Conservation (phyloP, 148 eudicot species). For the Fagopyrum homotropicum region DNA sequence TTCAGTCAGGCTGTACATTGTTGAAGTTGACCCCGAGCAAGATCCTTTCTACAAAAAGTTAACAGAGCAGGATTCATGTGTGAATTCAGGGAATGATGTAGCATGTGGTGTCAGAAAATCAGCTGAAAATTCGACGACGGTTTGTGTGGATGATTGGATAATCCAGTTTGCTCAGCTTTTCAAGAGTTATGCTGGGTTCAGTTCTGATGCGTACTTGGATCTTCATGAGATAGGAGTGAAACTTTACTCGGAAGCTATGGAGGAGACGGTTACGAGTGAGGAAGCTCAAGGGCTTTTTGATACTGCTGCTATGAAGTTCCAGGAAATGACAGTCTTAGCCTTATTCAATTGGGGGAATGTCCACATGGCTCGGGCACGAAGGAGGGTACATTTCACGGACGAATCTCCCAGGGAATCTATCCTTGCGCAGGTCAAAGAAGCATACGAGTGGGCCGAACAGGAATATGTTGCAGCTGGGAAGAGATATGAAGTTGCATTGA, state of each 20-base stretch:
- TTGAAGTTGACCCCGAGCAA: conserved; percentile 71
- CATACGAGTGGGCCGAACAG: conserved; percentile 74
- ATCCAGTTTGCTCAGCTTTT: conserved; percentile 80
- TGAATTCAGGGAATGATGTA: conserved; percentile 13
- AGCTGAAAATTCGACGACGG: conserved; percentile 19
- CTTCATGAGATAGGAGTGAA: conserved; percentile 83
- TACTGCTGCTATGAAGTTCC: conserved; percentile 70
- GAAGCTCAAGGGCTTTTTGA: conserved; percentile 71
- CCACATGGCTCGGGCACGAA: conserved; percentile 90
- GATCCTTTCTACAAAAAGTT: conserved; percentile 60
- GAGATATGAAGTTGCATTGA: conserved; percentile 71
- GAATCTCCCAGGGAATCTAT: conserved; percentile 47
- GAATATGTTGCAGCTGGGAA: conserved; percentile 70
- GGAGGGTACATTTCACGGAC: conserved; percentile 45
- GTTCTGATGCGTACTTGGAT: conserved; percentile 70
- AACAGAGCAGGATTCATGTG: conserved; percentile 21
- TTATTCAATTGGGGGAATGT: conserved; percentile 93
- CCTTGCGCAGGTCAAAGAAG: conserved; percentile 38
- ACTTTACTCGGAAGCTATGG: conserved; percentile 88
- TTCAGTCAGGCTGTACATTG: conserved; percentile 53
- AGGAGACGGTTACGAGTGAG: conserved; percentile 75
- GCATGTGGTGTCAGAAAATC: conserved; percentile 22
- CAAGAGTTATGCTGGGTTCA: conserved; percentile 83
- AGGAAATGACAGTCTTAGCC: conserved; percentile 92
- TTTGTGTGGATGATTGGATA: conserved; percentile 78